Conservation (phyloP, 108 stramenopile genomes). For the Stephanodiscus triporus region DNA sequence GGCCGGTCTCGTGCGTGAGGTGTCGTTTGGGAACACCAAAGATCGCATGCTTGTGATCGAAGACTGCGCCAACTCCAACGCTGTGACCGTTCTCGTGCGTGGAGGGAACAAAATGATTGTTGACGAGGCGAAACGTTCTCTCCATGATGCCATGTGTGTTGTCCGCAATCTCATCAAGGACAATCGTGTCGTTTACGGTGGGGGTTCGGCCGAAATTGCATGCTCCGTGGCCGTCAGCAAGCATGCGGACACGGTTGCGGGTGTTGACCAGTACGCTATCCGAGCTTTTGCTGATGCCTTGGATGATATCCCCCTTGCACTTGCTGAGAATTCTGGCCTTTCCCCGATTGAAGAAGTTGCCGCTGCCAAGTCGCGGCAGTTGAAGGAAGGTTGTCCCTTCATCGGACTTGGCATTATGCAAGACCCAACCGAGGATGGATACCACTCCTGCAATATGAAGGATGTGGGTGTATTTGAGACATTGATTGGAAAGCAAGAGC, state of each 20-base stretch:
- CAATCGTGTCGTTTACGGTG: constrained; percentile 99
- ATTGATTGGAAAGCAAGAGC: constrained; percentile 99
- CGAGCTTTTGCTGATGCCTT: constrained; percentile 99
- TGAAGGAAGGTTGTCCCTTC: constrained; percentile 84
- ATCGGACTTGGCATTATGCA: constrained; percentile 94
- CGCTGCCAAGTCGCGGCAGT: constrained; percentile 93
- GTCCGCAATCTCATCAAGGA: constrained; percentile 97
- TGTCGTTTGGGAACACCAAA: constrained; percentile 96
- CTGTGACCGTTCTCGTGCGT: constrained; percentile 97
- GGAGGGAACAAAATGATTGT: constrained; percentile 99
- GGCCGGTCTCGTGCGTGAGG: constrained; percentile 93
- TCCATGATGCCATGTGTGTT: constrained; percentile 99
- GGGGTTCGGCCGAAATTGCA: constrained; percentile 97
- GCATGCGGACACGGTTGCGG: constrained; percentile 92
- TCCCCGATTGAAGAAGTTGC: constrained; percentile 97
- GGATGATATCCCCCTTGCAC: constrained; percentile 98
- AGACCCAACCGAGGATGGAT: constrained; percentile 61
- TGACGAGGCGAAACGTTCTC: constrained; percentile 99
- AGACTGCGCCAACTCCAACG: constrained; percentile 94
- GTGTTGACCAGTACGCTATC: constrained; percentile 99
- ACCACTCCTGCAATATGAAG: constrained; percentile 89
- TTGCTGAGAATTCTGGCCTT: constrained; percentile 98
- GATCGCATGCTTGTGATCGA: constrained; percentile 97
- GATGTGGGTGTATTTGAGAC: constrained; percentile 98
- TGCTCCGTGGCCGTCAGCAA: constrained; percentile 94